Conservation (phyloP, 176 grass and related monocot genomes). For the Saccharum spontaneum region DNA sequence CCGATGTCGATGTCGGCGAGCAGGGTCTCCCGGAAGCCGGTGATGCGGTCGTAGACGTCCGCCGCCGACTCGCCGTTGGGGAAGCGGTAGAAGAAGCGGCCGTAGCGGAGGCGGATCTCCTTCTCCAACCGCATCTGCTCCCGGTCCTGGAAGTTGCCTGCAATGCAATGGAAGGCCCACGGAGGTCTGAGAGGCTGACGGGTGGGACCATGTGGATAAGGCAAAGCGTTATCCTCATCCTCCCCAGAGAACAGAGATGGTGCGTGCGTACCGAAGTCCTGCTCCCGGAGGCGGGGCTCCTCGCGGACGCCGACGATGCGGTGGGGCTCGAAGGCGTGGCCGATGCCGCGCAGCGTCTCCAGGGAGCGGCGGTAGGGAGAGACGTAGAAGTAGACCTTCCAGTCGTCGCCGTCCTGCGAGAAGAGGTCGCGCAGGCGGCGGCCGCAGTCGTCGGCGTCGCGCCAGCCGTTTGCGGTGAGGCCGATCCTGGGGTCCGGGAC, state of each 20-base stretch:
- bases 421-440: slow-evolving; percentile 47
- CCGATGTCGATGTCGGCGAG: slow-evolving; percentile 70
- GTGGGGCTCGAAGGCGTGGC: slow-evolving; percentile 49
- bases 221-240: too few species aligned
- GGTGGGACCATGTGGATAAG: not conserved
- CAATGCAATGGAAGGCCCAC: not conserved
- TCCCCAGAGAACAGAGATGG: too few species aligned
- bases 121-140: slow-evolving; percentile 69
- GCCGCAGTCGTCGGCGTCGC: slow-evolving; percentile 60
- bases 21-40: slow-evolving; percentile 75
- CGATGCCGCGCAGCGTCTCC: slow-evolving; percentile 69
- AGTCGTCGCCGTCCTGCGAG: not conserved
- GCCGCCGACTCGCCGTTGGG: slow-evolving; percentile 77
- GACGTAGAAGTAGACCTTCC: slow-evolving; percentile 95
- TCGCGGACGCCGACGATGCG: slow-evolving; percentile 76
- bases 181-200: too few species aligned
- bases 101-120: slow-evolving; percentile 49
- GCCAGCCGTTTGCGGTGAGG: slow-evolving; percentile 54
- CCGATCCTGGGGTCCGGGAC: slow-evolving; percentile 82
- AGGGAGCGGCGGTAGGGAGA: slow-evolving; percentile 71
- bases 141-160: slow-evolving; percentile 75
- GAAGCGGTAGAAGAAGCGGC: slow-evolving; percentile 78
- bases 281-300: slow-evolving; percentile 79
- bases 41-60: slow-evolving; percentile 79
- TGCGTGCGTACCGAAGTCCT: slow-evolving; percentile 65